phyloP scores from a whole-genome alignment of 2,329 filamentous ascomycete species.

The Ramularia collo-cygni region DNA sequence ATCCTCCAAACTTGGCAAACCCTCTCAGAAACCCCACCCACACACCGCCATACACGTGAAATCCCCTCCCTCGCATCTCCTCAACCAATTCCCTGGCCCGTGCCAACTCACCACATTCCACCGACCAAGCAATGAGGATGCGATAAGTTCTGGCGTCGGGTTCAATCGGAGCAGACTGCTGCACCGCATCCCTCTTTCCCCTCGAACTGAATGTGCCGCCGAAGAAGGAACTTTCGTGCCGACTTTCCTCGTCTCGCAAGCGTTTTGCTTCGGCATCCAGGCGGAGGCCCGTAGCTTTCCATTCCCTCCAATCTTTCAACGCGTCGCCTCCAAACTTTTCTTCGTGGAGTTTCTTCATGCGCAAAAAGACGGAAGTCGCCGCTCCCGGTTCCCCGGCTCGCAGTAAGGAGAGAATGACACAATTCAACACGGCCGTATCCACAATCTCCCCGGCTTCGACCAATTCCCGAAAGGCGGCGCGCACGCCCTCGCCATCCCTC shows the following conservation, averaged over 20 bases:
- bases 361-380: conserved; percentile 72
- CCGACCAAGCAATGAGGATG: conserved; percentile 67
- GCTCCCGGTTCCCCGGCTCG: conserved; percentile 67
- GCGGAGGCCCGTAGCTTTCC: conserved; percentile 39
- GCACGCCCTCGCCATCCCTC: conserved; percentile 64
- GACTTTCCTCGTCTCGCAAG: conserved; percentile 28
- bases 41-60: conserved; percentile 67
- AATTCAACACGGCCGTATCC: conserved; percentile 80
- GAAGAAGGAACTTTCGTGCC: conserved; percentile 40
- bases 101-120: conserved; percentile 61
- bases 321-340: conserved; percentile 28
- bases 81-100: conserved; percentile 64
- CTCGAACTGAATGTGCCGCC: conserved; percentile 19
- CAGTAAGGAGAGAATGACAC: conserved; percentile 72
- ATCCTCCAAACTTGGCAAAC: conserved; percentile 66
- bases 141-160: conserved; percentile 76
- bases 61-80: conserved; percentile 67
- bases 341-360: conserved; percentile 65
- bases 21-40: conserved; percentile 79
- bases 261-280: conserved; percentile 38
- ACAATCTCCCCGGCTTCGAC: conserved; percentile 82
- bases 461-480: conserved; percentile 72
- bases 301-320: conserved; percentile 36
- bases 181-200: conserved; percentile 46
- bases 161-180: conserved; percentile 57